Percentiles rank a stretch among this genome's conserved stretches.
Evolutionary conservation across 2,329 filamentous ascomycete species (phyloP).

Genomic region (Aspergillus pseudotamarii): DNA sequence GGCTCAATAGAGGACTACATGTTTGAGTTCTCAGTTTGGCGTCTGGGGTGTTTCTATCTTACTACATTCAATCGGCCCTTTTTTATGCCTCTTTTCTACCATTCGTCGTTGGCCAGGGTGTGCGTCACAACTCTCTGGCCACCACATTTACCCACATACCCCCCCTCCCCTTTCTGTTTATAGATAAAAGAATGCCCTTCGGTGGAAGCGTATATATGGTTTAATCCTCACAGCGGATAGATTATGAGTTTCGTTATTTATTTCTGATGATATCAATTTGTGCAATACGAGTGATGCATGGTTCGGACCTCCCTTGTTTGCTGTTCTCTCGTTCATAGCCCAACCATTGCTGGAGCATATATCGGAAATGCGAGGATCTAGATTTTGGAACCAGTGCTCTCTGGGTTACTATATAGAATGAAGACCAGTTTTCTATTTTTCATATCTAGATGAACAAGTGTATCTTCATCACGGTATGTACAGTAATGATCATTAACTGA

Average conservation of each 20-base stretch:
- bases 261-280: constrained; percentile 17
- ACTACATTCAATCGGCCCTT: neutral
- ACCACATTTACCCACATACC: constrained; percentile 8
- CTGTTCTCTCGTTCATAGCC: constrained; percentile 8
- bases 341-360: constrained; percentile 2
- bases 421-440: neutral
- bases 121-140: neutral
- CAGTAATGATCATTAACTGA: neutral
- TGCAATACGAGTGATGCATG: constrained; percentile 13
- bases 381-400: neutral
- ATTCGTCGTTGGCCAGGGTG: neutral
- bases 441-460: neutral
- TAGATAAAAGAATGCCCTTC: constrained; percentile 15
- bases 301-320: constrained; percentile 5
- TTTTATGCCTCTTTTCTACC: neutral
- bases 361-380: neutral
- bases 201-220: constrained; percentile 9
- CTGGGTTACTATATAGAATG: neutral
- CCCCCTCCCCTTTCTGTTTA: constrained; percentile 7
- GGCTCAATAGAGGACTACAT: constrained; percentile 10
- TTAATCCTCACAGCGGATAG: constrained; percentile 20
- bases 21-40: neutral
- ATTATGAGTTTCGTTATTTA: constrained; percentile 21
- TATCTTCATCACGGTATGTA: neutral
- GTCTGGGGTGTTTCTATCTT: neutral